Evolutionary conservation across 768 basidiomycete genomes (phyloP), one percentile per base, ranked within the genome.

Genomic region (Russula earlei): DNA sequence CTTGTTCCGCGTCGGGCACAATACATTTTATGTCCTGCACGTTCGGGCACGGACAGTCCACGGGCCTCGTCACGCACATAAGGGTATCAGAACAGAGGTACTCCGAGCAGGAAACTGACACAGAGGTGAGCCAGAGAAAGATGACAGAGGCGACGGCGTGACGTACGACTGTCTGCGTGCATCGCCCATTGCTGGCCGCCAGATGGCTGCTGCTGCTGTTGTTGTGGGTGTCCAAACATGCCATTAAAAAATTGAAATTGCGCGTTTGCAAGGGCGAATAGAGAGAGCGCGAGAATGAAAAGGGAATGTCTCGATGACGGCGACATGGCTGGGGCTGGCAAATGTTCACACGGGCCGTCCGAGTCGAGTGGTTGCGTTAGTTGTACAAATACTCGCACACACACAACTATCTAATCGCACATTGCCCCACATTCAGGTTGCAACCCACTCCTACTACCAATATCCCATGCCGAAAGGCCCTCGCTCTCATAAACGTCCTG

Each of bases 1-100:
- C 69, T 40, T 79, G 77, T 48, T 72, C 75, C 43, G 69, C 68
- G 63, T 90, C 87, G 5, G 86, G 85, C 42, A 91, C 74, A 15
- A 80, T 66, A 65, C 89, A 91, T 67, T 84, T 89, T 63, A 87
- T 73, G 63, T 91, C 89, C 65, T 90, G 79, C 8, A 75, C 71
- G 63, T 83, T 75, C 4, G 88, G 87, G 68, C 89, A 91, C 1
- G 89, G 87, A 63, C 89, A 91, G 41, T 87, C 78, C n/a, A 71
- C 67, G 1, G 78, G 84, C 46, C 69, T 70, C 2, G 68, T 60
- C 10, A 85, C 88, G 60, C 89, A 91, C 53, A 80, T 78, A 44
- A 90, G 72, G 19, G 86, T 89, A 43, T 76, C 73, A 12, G 86
- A 88, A 66, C 89, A 91, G 19, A 91, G 72, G 66, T 91, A 91